A percentile compares a stretch with the other conserved stretches of the same genome.
Conservation (phyloP, 768 basidiomycete genomes). For the Sarcodon sp. region DNA sequence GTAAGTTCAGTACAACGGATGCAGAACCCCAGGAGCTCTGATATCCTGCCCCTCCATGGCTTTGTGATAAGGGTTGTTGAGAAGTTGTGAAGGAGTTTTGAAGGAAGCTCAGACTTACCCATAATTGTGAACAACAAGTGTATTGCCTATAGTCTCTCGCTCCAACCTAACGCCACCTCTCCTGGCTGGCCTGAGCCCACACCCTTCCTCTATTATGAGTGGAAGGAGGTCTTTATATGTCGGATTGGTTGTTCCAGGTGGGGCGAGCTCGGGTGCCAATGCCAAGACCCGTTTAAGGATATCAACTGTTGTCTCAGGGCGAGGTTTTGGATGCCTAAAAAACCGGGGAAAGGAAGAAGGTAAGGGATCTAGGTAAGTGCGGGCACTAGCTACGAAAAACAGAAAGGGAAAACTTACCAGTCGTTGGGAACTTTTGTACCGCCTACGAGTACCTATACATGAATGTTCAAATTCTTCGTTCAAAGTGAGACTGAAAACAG, state of each 20-base stretch:
- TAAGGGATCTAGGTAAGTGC: too few species aligned
- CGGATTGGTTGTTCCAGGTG: slow-evolving; percentile 13
- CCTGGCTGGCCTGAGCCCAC: slow-evolving; percentile 55
- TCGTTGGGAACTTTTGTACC: slow-evolving; percentile 47
- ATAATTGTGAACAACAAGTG: slow-evolving; percentile 52
- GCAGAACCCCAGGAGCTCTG: slow-evolving; percentile 59
- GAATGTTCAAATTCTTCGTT: not conserved
- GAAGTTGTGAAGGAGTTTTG: not conserved
- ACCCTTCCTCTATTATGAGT: slow-evolving; percentile 27
- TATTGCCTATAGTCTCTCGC: slow-evolving; percentile 24
- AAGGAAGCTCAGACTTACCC: slow-evolving; percentile 27
- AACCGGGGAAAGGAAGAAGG: too few species aligned
- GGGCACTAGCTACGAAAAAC: not conserved
- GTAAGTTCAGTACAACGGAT: slow-evolving; percentile 28
- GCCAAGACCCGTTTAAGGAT: slow-evolving; percentile 36
- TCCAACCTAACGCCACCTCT: slow-evolving; percentile 58
- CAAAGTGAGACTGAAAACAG: not conserved
- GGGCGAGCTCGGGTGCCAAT: slow-evolving; percentile 19
- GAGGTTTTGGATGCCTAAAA: slow-evolving; percentile 48
- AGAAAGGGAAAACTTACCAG: slow-evolving; percentile 27
- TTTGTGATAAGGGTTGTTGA: slow-evolving; percentile 7
- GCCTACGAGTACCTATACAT: slow-evolving; percentile 37
- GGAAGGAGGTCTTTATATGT: slow-evolving; percentile 25
- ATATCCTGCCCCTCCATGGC: slow-evolving; percentile 53
- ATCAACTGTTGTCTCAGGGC: slow-evolving; percentile 45